These are phyloP conservation scores for Boletellus sp. DNA, from an alignment of 768 basidiomycete genomes.

Conservation along the genomic window DNA sequence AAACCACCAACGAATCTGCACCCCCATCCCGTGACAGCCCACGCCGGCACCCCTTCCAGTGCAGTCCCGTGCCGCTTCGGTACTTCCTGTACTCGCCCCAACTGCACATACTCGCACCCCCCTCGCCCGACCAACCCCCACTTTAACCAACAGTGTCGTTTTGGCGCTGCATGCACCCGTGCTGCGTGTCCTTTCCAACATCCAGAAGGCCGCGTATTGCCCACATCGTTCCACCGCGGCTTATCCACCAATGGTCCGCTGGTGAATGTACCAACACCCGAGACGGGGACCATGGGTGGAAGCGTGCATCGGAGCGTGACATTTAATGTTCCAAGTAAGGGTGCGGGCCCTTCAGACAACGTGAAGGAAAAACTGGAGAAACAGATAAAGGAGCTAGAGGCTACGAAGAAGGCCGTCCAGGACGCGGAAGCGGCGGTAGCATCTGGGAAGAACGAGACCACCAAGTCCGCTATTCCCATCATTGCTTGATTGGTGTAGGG, in stretches of 20 bases:
- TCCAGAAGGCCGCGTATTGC: constrained; percentile 80
- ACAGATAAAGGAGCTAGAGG: constrained; percentile 64
- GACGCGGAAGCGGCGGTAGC: constrained; percentile 59
- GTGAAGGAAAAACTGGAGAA: constrained; percentile 49
- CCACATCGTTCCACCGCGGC: constrained; percentile 77
- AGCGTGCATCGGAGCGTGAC: constrained; percentile 69
- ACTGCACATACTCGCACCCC: constrained; percentile 70
- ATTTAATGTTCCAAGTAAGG: constrained; percentile 48
- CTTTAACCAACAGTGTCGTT: constrained; percentile 64
- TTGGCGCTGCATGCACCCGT: constrained; percentile 82
- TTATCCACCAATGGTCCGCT: constrained; percentile 57
- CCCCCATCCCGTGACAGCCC: constrained; percentile 29
- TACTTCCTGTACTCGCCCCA: constrained; percentile 61
- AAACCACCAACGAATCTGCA: constrained; percentile 38
- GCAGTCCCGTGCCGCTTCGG: constrained; percentile 65
- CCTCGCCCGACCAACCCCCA: constrained; percentile 37
- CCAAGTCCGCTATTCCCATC: constrained; percentile 42
- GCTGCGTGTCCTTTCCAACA: constrained; percentile 88
- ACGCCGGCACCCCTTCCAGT: constrained; percentile 24
- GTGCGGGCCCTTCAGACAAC: constrained; percentile 22
- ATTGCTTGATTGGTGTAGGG: constrained; percentile 23
- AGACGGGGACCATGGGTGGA: constrained; percentile 61
- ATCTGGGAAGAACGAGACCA: constrained; percentile 51
- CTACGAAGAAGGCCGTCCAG: constrained; percentile 63
- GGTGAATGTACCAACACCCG: constrained; percentile 59